A percentile compares a stretch with the other conserved stretches of the same genome.
Conservation (phyloP, 495 filamentous ascomycete species). For the Lentithecium fluviatile region DNA sequence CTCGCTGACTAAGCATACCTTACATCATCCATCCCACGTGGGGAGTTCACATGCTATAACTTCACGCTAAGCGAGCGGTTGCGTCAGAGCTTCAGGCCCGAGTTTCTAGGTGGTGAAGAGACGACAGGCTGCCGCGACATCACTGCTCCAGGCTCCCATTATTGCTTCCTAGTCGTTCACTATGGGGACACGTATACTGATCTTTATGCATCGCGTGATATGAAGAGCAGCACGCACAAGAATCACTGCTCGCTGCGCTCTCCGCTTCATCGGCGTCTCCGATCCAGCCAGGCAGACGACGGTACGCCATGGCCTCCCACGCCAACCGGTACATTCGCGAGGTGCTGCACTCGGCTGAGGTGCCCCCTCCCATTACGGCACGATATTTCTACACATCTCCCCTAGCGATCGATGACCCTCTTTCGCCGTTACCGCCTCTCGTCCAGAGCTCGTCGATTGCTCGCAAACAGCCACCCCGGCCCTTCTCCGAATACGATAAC, state of each 20-base stretch:
- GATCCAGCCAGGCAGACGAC: background rate
- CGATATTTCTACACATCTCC: slow-evolving; percentile 47
- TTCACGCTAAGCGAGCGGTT: slow-evolving; percentile 18
- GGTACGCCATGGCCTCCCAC: slow-evolving; percentile 19
- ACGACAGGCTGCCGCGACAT: slow-evolving; percentile 1
- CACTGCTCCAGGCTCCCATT: slow-evolving; percentile 12
- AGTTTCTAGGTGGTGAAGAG: background rate
- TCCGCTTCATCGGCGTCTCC: no score
- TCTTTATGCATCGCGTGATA: background rate
- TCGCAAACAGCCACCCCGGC: slow-evolving; percentile 40
- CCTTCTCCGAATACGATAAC: slow-evolving; percentile 47
- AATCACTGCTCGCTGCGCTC: background rate
- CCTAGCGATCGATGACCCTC: slow-evolving; percentile 46
- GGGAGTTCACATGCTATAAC: slow-evolving; percentile 27
- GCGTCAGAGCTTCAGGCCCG: slow-evolving; percentile 17
- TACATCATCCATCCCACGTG: no score
- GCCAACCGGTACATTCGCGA: slow-evolving; percentile 41
- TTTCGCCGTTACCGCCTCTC: slow-evolving; percentile 46
- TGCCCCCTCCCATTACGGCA: slow-evolving; percentile 40
- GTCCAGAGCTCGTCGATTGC: slow-evolving; percentile 21
- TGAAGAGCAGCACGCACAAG: background rate
- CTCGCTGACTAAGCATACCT: no score
- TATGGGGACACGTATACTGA: slow-evolving; percentile 10
- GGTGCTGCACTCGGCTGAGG: slow-evolving; percentile 39
- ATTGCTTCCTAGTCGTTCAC: background rate